Base-by-base conservation (phyloP, 768 basidiomycete genomes). In the Collybia nuda region DNA sequence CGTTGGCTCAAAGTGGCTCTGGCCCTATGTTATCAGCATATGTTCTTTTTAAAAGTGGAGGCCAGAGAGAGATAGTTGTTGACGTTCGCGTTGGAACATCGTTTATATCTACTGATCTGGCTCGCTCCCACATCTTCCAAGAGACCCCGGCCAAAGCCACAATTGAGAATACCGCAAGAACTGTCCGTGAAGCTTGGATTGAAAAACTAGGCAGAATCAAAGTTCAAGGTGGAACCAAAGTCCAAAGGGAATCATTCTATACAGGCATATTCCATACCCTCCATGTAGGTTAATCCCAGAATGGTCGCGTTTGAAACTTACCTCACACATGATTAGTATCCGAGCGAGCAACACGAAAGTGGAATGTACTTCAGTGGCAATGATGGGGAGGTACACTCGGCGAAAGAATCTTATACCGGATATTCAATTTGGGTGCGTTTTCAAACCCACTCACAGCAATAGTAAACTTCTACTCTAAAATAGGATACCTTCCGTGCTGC, bases 401-500 rank as follows among this genome's bases (percentile, higher is more conserved):
- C 53, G n/a, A 53, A 57, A n/a, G 68, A 71, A n/a, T 89, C 86
- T 0, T 91, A 91, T 56, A 88, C 83, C 0, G 89, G 88, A 0
- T 91, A 91, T 61, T 89, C 88, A 0, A 88, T 83, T 53, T 89
- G 88, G 88, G 85, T 86, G 49, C 5, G 75, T 55, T 44, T 40
- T 35, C 12, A 28, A n/a, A 29, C 40, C 36, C 36, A 17, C 44
- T 5, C 29, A 15, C 40, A 14, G 3, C 6, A 32, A 11, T 32
- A 32, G 32, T 11, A 32, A 32, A 9, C 32, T 14, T 8, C 4
- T 50, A 24, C 47, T 38, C 28, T 40, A n/a, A 23, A 52, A 9
- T 58, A 88, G 86, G 88, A 93, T 58, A 90, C 84, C 0, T 93
- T 78, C 64, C 82, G 90, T 11, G 88, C 90, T 0, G 78, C 79